phyloP scores from a whole-genome alignment of 1,284 basidiomycete species.

The Peniophora sp. region DNA sequence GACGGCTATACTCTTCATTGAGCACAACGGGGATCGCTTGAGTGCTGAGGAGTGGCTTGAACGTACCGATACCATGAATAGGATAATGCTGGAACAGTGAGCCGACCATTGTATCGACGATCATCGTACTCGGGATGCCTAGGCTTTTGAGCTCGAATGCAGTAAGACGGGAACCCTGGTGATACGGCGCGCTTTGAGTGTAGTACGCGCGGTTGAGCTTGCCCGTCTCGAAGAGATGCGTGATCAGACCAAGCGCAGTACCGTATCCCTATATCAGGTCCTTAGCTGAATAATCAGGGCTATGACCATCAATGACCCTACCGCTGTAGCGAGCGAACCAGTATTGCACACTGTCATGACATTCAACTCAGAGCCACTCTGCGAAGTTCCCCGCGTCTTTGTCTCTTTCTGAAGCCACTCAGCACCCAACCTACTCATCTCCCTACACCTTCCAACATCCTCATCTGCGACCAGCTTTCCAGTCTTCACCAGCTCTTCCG shows the following conservation, averaged over 20 bases:
- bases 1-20: constrained; percentile 41
- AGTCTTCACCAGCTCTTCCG: constrained; percentile 53
- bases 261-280: constrained; percentile 69
- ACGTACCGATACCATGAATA: constrained; percentile 80
- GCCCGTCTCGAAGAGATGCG: constrained; percentile 72
- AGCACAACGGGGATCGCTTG: too few species aligned
- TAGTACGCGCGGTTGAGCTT: constrained; percentile 79
- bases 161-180: constrained; percentile 86
- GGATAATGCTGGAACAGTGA: constrained; percentile 82
- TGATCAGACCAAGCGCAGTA: constrained; percentile 90
- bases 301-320: constrained; percentile 33
- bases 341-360: constrained; percentile 95
- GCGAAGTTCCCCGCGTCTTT: constrained; percentile 34
- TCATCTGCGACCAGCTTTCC: constrained; percentile 67
- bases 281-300: neutral
- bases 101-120: constrained; percentile 92
- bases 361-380: constrained; percentile 45
- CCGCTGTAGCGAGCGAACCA: constrained; percentile 86
- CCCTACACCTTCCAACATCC: constrained; percentile 76
- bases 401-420: constrained; percentile 71
- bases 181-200: constrained; percentile 90
- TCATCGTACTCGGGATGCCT: constrained; percentile 82
- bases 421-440: constrained; percentile 77
- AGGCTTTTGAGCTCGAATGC: constrained; percentile 81
- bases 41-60: neutral